Percentiles rank a stretch among this genome's conserved stretches.
These are phyloP conservation scores for Auricularia cornea DNA, from an alignment of 768 basidiomycete species.

Conservation along the genomic window DNA sequence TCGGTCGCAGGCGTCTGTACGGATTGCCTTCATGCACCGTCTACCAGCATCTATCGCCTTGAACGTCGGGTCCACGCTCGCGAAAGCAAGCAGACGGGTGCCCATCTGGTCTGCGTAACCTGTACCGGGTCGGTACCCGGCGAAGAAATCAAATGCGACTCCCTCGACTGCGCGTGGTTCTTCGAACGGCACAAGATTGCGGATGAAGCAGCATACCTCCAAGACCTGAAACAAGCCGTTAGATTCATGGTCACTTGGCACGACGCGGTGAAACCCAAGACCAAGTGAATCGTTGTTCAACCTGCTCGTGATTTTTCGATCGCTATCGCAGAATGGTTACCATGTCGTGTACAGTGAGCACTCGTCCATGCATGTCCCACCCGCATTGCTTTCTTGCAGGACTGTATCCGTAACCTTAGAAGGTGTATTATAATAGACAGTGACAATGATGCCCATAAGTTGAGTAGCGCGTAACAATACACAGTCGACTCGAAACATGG, in stretches of 20 bases:
- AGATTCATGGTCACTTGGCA: neutral
- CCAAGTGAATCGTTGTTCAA: too few species aligned
- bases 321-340: too few species aligned
- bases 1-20: slow-evolving; percentile 41
- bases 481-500: too few species aligned
- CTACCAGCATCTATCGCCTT: slow-evolving; percentile 50
- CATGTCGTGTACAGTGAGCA: too few species aligned
- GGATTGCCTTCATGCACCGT: slow-evolving; percentile 41
- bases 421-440: too few species aligned
- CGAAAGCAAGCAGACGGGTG: slow-evolving; percentile 44
- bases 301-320: too few species aligned
- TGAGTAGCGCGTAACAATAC: too few species aligned
- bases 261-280: neutral
- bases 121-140: slow-evolving; percentile 50
- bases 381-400: too few species aligned
- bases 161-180: slow-evolving; percentile 79
- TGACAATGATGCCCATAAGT: too few species aligned
- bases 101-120: slow-evolving; percentile 62
- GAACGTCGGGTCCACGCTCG: slow-evolving; percentile 44
- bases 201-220: slow-evolving; percentile 24
- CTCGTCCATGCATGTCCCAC: too few species aligned
- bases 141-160: slow-evolving; percentile 68
- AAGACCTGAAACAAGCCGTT: slow-evolving; percentile 5
- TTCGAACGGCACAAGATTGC: slow-evolving; percentile 54
- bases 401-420: too few species aligned